phyloP scores from a whole-genome alignment of 139 green algal genomes.

The Chlorella sp. region DNA sequence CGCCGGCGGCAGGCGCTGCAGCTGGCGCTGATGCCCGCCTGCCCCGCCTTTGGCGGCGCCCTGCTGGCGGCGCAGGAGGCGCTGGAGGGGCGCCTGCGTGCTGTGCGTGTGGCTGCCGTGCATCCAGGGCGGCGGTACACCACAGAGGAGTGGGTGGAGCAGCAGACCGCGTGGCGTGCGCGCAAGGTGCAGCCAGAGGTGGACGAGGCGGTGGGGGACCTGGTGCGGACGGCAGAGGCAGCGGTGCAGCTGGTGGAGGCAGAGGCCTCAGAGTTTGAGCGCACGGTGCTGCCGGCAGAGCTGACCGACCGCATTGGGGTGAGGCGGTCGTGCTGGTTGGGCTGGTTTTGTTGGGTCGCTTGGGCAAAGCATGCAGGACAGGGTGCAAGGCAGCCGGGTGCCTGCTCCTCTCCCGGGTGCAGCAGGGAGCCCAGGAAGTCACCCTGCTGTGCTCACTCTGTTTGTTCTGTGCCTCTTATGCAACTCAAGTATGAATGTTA shows the following conservation, averaged over 20 bases:
- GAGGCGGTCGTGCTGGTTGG: neutral
- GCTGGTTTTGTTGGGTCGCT: neutral
- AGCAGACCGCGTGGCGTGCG: conserved; percentile 2
- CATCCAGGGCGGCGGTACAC: neutral
- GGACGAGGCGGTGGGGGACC: neutral
- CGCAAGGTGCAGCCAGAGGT: conserved; percentile 9
- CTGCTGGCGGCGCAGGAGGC: neutral
- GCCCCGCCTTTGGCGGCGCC: neutral
- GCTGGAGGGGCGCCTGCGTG: neutral
- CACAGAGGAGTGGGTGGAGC: conserved; percentile 5
- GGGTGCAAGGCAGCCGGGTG: too few species aligned
- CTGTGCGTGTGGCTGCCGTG: neutral
- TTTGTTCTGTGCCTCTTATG: neutral
- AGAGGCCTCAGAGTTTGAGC: neutral
- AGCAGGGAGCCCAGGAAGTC: neutral
- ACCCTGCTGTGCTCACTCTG: neutral
- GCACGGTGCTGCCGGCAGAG: neutral
- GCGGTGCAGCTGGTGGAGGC: neutral
- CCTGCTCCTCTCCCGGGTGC: too few species aligned
- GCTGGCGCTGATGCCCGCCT: neutral
- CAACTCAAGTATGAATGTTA: neutral
- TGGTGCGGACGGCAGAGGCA: neutral
- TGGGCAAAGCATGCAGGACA: neutral
- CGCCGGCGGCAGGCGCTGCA: neutral
- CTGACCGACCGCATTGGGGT: conserved; percentile 23